phyloP scores from a whole-genome alignment of 139 green algal species.

The Gonium pectorale region DNA sequence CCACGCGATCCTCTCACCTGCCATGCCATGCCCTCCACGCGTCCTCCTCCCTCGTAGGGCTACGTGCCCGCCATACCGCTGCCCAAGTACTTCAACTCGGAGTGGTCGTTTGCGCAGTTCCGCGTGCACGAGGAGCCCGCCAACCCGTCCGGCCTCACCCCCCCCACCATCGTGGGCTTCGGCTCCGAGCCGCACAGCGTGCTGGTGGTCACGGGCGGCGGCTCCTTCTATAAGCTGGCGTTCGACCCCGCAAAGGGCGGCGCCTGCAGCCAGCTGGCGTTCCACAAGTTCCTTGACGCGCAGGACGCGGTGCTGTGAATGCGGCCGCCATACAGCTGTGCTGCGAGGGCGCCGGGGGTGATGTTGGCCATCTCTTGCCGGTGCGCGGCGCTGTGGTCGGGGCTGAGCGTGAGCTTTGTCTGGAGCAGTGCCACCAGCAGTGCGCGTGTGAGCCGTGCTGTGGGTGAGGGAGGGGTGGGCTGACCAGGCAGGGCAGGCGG shows the following conservation, averaged over 20 bases:
- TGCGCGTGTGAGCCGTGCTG: no score
- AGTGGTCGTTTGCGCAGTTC: slow-evolving; percentile 93
- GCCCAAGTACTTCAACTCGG: slow-evolving; percentile 88
- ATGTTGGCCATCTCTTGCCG: no score
- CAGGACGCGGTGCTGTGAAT: slow-evolving; percentile 5
- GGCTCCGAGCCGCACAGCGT: slow-evolving; percentile 67
- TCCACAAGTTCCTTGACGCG: slow-evolving; percentile 66
- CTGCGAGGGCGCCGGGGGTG: no score
- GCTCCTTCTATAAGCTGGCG: slow-evolving; percentile 69
- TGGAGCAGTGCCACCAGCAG: no score
- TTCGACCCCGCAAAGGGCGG: slow-evolving; percentile 84
- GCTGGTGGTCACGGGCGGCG: slow-evolving; percentile 69
- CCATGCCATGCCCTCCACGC: background rate
- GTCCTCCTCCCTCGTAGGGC: slow-evolving; percentile 38
- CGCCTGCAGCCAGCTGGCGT: slow-evolving; percentile 59
- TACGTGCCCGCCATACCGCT: slow-evolving; percentile 69
- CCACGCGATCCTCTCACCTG: no score
- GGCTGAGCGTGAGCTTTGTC: no score
- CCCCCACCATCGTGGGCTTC: slow-evolving; percentile 76
- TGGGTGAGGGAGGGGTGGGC: no score
- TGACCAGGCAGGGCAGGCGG: no score
- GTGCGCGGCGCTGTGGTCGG: no score
- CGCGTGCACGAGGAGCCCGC: slow-evolving; percentile 46
- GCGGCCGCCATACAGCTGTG: no score
- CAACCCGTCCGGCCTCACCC: no score